phyloP scores from a whole-genome alignment of 805 yeast genomes.

The Metschnikowia koreensis region DNA sequence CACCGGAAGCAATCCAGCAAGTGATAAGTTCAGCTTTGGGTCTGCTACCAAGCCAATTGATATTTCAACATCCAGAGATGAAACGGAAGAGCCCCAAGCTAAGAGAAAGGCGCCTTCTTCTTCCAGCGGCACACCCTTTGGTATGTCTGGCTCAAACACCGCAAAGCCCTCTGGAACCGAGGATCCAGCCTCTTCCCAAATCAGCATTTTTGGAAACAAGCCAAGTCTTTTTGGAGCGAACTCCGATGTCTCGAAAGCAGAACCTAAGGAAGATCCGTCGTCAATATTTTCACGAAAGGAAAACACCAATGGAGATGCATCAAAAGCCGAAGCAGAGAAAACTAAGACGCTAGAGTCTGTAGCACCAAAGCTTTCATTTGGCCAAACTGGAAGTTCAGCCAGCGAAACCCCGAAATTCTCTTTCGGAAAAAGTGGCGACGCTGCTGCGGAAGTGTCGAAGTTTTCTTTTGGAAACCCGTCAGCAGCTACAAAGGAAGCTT shows the following conservation, averaged over 20 bases:
- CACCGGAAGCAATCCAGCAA: neutral
- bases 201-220: neutral
- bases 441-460: constrained; percentile 9
- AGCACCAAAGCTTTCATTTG: constrained; percentile 17
- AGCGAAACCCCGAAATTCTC: constrained; percentile 1
- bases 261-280: neutral
- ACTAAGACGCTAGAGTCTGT: neutral
- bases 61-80: neutral
- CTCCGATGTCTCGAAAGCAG: neutral
- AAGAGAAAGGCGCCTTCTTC: constrained; percentile 1
- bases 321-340: neutral
- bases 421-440: neutral
- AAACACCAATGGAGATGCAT: neutral
- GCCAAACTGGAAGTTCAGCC: constrained; percentile 5
- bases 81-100: neutral
- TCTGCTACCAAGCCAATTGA: neutral
- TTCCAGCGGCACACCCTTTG: neutral
- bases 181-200: neutral
- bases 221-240: constrained; percentile 1
- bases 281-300: neutral
- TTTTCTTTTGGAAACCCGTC: constrained; percentile 11
- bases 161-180: neutral
- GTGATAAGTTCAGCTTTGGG: constrained; percentile 5
- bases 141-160: neutral
- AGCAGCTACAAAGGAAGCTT: constrained; percentile 4